Percentiles rank a stretch among this genome's conserved stretches.
Conservation (phyloP, 2,329 filamentous ascomycete species). For the Neonectria hederae region DNA sequence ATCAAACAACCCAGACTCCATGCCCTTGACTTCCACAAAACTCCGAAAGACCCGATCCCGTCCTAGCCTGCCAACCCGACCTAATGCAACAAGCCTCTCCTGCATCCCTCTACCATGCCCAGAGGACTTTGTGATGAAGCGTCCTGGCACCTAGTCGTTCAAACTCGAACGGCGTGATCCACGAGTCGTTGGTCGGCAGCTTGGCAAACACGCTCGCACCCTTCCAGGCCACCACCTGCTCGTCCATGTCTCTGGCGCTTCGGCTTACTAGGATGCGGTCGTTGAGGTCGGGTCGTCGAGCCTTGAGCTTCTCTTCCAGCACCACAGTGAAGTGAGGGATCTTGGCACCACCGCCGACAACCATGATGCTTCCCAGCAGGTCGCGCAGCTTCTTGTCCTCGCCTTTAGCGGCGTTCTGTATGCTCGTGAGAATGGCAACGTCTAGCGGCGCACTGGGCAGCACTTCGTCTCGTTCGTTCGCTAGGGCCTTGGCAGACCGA, state of each 20-base stretch:
- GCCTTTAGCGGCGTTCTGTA: slow-evolving; percentile 84
- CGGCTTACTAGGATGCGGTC: slow-evolving; percentile 71
- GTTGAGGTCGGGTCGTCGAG: slow-evolving; percentile 67
- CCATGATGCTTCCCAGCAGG: slow-evolving; percentile 89
- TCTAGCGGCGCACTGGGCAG: slow-evolving; percentile 87
- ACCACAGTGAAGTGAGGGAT: slow-evolving; percentile 81
- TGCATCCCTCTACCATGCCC: slow-evolving; percentile 61
- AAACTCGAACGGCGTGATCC: slow-evolving; percentile 89
- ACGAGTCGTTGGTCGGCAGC: slow-evolving; percentile 91
- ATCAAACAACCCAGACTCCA: slow-evolving; percentile 39
- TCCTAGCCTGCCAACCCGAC: slow-evolving; percentile 4
- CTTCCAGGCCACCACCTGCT: slow-evolving; percentile 98
- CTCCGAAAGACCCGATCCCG: slow-evolving; percentile 30
- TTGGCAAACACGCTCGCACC: slow-evolving; percentile 96
- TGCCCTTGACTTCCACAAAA: slow-evolving; percentile 35
- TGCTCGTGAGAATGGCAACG: slow-evolving; percentile 87
- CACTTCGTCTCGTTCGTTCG: slow-evolving; percentile 79
- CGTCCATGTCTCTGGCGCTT: slow-evolving; percentile 92
- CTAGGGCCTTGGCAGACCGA: slow-evolving; percentile 63
- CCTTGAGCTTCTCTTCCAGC: slow-evolving; percentile 83
- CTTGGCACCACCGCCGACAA: slow-evolving; percentile 86
- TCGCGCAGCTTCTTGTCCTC: slow-evolving; percentile 95
- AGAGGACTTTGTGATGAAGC: slow-evolving; percentile 82
- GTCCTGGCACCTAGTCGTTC: slow-evolving; percentile 84
- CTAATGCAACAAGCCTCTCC: background rate